Base-by-base conservation (phyloP, 352 stramenopile species). In the Pythium volutum region DNA sequence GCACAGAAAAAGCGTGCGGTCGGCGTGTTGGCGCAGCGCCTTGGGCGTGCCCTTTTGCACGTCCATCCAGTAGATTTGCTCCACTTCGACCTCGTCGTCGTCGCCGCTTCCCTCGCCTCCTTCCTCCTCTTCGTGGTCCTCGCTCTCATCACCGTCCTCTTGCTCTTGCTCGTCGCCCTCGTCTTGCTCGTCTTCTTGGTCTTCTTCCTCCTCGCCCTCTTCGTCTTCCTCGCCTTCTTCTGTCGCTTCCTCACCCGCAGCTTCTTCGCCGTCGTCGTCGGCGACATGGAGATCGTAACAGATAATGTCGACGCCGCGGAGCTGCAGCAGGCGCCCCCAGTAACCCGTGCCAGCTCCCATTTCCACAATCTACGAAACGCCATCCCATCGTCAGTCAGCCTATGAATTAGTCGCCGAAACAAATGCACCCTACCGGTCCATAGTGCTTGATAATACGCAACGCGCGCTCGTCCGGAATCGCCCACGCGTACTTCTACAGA, bases 381-480 rank as follows among this genome's bases (percentile, higher is more conserved):
- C 7, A 38, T 53, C 27, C 1, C 18, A 22, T 23, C 29, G 27
- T 42, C 15, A 43, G n/a, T n/a, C 41, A 39, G 12, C 36, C 20
- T 33, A 20, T 27, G 33, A 10, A 49, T 52, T 4, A 18, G n/a
- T 8, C 31, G 1, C 31, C 3, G 8, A 36, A 36, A 36, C 10
- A 34, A 11, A 45, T 5, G n/a, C 14, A 16, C 15, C 34, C 69
- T 26, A 94, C 84, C 51, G 88, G 89, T 64, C 74, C 78, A 64
- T 97, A 98, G 56, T 96, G 75, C 66, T 94, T 93, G 68, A 98
- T 84, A 67, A 98, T 93, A 5, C 74, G 79, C 58, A 98, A 68
- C 23, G 88, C 84, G 20, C 82, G 79, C 50, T 91, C 76, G 70
- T 97, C 81, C 1, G 94, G 94, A 45, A 96, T 97, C 23, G 92